These are phyloP conservation scores for Camelina hispida DNA, from an alignment of 345 rosid species.

Conservation along the genomic window DNA sequence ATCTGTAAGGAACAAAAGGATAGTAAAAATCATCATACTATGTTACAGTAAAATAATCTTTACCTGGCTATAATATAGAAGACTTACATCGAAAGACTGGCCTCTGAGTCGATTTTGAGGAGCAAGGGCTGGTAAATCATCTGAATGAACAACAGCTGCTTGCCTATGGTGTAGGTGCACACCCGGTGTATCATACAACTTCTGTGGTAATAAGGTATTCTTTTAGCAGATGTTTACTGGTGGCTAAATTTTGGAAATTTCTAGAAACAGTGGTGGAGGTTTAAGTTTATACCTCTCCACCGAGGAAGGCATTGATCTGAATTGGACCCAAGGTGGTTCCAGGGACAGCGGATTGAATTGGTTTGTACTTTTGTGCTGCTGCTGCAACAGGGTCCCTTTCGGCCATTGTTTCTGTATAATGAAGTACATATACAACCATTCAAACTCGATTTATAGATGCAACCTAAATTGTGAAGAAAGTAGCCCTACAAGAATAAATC, in stretches of 20 bases:
- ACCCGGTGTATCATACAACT: slow-evolving; percentile 89
- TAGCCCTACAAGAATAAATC: slow-evolving; percentile 4
- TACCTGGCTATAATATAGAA: not conserved
- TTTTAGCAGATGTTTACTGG: slow-evolving; percentile 16
- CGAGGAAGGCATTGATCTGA: slow-evolving; percentile 87
- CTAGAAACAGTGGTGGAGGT: slow-evolving; percentile 20
- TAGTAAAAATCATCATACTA: not conserved
- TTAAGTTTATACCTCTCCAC: slow-evolving; percentile 76
- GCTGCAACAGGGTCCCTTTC: slow-evolving; percentile 93
- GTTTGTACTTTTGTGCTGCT: slow-evolving; percentile 83
- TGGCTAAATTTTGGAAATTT: not conserved
- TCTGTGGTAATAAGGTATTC: slow-evolving; percentile 50
- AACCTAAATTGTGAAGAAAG: not conserved
- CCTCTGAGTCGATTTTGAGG: slow-evolving; percentile 89
- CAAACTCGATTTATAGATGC: not conserved
- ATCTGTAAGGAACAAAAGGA: slow-evolving; percentile 32
- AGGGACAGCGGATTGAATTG: slow-evolving; percentile 97
- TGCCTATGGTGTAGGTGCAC: slow-evolving; percentile 98
- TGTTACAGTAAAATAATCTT: not conserved
- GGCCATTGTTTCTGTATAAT: slow-evolving; percentile 68
- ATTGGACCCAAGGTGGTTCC: slow-evolving; percentile 97
- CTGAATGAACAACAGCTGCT: slow-evolving; percentile 91
- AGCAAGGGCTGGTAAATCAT: slow-evolving; percentile 92
- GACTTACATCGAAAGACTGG: slow-evolving; percentile 68
- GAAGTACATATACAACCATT: slow-evolving; percentile 5